Evolutionary conservation across 2,329 filamentous ascomycete species (phyloP), one percentile per base, ranked within the genome.

Genomic region (Tolypocladium ophioglossoides): DNA sequence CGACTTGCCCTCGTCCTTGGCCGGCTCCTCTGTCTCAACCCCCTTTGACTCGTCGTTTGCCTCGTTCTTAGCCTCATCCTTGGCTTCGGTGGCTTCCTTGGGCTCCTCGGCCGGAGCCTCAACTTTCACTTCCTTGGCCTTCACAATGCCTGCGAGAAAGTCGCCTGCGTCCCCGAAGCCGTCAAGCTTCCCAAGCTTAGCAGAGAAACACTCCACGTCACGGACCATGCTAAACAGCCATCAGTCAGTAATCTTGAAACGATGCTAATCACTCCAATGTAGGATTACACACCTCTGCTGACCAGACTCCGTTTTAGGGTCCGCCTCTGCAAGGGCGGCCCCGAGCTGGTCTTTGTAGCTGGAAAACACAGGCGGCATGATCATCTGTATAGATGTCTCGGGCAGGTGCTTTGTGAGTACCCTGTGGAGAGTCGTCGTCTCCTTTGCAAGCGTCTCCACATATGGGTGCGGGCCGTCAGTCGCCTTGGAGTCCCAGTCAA

Each of bases 401-500:
- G 87, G 85, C 27, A 96, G 74, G 66, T 95, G 86, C 66, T 90
- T 91, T 56, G 82, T 85, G 57, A 96, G 76, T 12, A 94, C 91
- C 53, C 89, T 85, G 64, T 96, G 87, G 57, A 96, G 73, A 1
- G 86, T 94, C 4, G 83, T 83, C 0, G 91, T 96, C 65, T 96
- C 91, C 68, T 91, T 95, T 10, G 83, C 85, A 53, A 96, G 71
- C 1, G 84, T 91, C 70, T 95, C 91, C 84, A 96, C 92, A 68
- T 92, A 95, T 1, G 82, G 67, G 61, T 85, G 89, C 8, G 79
- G 75, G 4, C 61, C 53, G 7, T 59, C 63, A 9, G 64, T 63
- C 48, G 73, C 70, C 14, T 72, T 65, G 47, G 69, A 66, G 59
- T 92, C 85, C 87, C 90, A 96, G 58, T 89, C 77, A 44, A 91